Evolutionary conservation across 2,329 filamentous ascomycete genomes (phyloP), one percentile per base, ranked within the genome.

Genomic region (Metarhizium brunneum): DNA sequence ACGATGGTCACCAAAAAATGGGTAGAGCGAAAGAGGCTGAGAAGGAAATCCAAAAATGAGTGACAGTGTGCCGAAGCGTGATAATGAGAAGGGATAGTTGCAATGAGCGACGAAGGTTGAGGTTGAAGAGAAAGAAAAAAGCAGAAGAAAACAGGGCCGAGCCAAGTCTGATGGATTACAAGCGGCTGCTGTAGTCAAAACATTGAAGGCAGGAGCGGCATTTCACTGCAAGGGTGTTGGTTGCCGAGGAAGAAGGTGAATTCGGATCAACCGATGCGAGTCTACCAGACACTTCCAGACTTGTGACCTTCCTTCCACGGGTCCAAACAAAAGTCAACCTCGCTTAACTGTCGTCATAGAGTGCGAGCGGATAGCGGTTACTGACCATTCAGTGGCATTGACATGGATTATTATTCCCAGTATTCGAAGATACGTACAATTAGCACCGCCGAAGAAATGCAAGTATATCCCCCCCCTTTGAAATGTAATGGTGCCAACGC

Each of bases 1-100:
- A 68, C 63, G 65, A 66, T 67, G 60, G 63, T 62, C 61, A 64
- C 66, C 66, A 66, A 68, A 65, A 66, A 56, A 62, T 58, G 47
- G 61, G 56, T 59, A 54, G 52, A 54, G 56, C 20, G 56, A 58
- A 50, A 32, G 50, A 36, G 5, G 6, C 13, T 29, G 20, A 47
- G 16, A 54, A 47, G 42, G 57, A 54, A 61, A 63, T 67, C 67
- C 66, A 69, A 71, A 68, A 68, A 66, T 52, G 66, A 61, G 60
- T 59, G 59, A 62, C 60, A 43, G 54, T 53, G 54, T 58, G 64
- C 58, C 62, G 59, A 63, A 58, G 52, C 56, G 42, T 55, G 50
- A 57, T 52, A 63, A 60, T 43, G 53, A 56, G 56, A 57, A 62
- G 57, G 54, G 47, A 54, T 60, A 59, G 61, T 59, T 63, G 60